Percentiles rank a stretch among this genome's conserved stretches.
These are phyloP conservation scores for Linanthus parryae DNA, from an alignment of 148 eudicot genomes.

Conservation along the genomic window DNA sequence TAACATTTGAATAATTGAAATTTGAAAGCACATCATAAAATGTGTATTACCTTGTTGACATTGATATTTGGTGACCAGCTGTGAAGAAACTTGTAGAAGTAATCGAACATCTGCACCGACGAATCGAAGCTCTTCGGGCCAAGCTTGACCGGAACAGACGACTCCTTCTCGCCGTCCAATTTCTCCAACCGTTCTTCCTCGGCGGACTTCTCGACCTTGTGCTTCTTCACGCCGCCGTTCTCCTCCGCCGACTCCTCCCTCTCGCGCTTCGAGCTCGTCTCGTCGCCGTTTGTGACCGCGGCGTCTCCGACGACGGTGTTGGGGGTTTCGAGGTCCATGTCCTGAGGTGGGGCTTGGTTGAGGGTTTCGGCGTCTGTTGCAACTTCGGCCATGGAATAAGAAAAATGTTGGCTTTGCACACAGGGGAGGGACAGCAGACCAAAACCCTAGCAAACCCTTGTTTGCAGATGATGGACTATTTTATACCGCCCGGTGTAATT, in stretches of 20 bases:
- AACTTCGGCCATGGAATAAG: not conserved
- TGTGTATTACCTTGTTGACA: not conserved
- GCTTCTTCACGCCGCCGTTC: constrained; percentile 39
- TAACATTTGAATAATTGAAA: not conserved
- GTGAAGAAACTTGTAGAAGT: constrained; percentile 63
- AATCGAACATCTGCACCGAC: constrained; percentile 69
- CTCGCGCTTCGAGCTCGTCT: constrained; percentile 34
- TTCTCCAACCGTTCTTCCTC: constrained; percentile 56
- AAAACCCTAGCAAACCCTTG: no score
- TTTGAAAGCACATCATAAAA: not conserved
- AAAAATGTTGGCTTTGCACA: no score
- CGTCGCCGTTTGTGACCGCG: constrained; percentile 15
- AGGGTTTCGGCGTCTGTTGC: constrained; percentile 10
- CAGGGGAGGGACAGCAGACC: no score
- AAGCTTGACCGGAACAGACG: constrained; percentile 30
- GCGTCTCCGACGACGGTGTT: constrained; percentile 8
- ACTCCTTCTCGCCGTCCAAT: constrained; percentile 26
- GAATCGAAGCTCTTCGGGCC: constrained; percentile 63
- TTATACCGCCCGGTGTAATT: no score
- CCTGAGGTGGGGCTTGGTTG: constrained; percentile 11
- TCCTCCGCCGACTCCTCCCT: constrained; percentile 43
- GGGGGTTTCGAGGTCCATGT: constrained; percentile 40
- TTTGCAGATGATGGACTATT: no score
- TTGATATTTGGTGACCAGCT: constrained; percentile 26
- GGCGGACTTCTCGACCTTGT: constrained; percentile 41